Base-by-base conservation (phyloP, 2,329 filamentous ascomycete species). In the Tolypocladium capitatum region DNA sequence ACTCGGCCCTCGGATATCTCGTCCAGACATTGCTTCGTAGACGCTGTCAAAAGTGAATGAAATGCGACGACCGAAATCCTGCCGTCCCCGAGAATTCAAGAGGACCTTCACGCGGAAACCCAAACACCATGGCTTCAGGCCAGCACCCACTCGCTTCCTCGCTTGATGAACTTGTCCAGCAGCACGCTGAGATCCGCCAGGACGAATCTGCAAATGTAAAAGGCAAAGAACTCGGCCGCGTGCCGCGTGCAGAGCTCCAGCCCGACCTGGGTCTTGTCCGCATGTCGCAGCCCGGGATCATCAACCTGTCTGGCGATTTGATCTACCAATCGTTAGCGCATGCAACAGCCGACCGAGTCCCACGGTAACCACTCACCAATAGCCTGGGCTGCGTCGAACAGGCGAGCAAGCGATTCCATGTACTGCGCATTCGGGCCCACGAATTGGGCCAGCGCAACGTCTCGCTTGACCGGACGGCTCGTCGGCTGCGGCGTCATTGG, bases 271-370 rank as follows among this genome's bases (percentile, higher is more conserved):
- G 92, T 97, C 59, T 88, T 89, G 56, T 90, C 91, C 18, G 88
- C 89, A 66, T 92, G 87, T 56, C 86, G 86, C 47, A 97, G 76
- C 10, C 91, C 91, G 6, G 91, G 91, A 61, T 97, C 91, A 62
- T 96, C 91, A 43, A 96, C 89, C 71, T 96, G 91, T 55, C 91
- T 85, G 46, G 90, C 88, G 64, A 97, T 91, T 79, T 94, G 87
- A 72, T 96, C 89, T 94, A 57, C 28, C 27, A 16, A 24, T 16
- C 20, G 3, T 41, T 41, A 41, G 38, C 24, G 18, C 1, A n/a
- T 18, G 14, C 8, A n/a, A 5, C 7, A 28, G 14, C 14, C 28
- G 16, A 5, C 2, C 28, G 24, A 4, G 24, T 10, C 9, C 27
- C 5, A 8, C 27, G 5, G 4, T 28, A 8, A 28, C 5, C 7